These are phyloP conservation scores for Vitis rotundifolia DNA, from an alignment of 164 flowering plant genomes.

Conservation along the genomic window DNA sequence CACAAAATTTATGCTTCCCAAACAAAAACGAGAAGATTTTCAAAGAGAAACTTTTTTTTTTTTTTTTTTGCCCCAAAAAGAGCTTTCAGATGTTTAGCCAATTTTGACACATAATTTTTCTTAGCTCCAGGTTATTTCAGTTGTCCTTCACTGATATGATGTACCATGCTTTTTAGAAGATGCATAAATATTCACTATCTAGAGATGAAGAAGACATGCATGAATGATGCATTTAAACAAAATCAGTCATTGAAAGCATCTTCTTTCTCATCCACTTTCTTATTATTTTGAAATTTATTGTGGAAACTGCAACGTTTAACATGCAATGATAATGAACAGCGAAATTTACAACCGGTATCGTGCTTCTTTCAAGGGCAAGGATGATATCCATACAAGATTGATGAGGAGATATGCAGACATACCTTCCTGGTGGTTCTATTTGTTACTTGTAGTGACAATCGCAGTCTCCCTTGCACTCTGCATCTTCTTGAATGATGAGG, in stretches of 20 bases:
- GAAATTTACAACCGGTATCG: constrained; percentile 41
- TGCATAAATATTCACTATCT: not conserved
- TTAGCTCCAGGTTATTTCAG: not conserved
- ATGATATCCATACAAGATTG: constrained; percentile 47
- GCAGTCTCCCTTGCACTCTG: constrained; percentile 36
- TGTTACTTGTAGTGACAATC: constrained; percentile 33
- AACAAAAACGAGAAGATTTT: too few species aligned
- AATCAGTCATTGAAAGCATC: not conserved
- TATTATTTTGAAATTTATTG: not conserved
- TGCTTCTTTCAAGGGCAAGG: constrained; percentile 47
- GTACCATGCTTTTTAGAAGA: not conserved
- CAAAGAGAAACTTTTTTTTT: too few species aligned
- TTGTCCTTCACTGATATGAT: not conserved
- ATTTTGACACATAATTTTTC: not conserved
- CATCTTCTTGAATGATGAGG: constrained; percentile 41
- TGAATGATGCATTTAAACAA: not conserved
- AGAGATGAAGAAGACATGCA: not conserved
- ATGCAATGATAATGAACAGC: constrained; percentile 21
- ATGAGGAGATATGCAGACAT: constrained; percentile 53
- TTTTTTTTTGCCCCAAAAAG: not conserved
- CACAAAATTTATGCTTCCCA: not conserved
- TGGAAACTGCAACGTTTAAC: not conserved
- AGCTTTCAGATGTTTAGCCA: not conserved
- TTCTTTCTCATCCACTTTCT: not conserved
- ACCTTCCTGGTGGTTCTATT: constrained; percentile 60